A percentile compares a stretch with the other conserved stretches of the same genome.
These are phyloP conservation scores for Lactarius hengduanensis DNA, from an alignment of 768 basidiomycete genomes.

Conservation along the genomic window DNA sequence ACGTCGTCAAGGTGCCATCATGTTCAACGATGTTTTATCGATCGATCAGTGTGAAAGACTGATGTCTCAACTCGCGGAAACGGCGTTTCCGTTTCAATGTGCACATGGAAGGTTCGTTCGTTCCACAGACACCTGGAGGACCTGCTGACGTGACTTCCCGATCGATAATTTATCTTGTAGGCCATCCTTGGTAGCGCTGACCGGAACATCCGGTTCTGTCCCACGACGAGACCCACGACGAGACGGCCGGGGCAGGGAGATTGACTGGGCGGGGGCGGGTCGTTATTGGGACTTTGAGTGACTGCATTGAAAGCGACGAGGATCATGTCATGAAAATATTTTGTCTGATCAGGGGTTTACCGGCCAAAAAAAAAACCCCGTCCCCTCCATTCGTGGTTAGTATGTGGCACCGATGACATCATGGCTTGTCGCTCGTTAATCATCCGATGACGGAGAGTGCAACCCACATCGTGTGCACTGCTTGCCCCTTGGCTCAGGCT, in stretches of 20 bases:
- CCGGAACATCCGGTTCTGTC: constrained; percentile 30
- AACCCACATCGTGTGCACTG: too few relatives aligned
- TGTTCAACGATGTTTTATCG: constrained; percentile 88
- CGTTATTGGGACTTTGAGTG: constrained; percentile 1
- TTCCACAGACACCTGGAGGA: constrained; percentile 6
- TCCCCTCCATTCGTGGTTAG: too few relatives aligned
- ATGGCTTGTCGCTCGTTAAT: too few relatives aligned
- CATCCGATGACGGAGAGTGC: too few relatives aligned
- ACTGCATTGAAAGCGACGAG: not conserved
- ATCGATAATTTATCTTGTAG: constrained; percentile 29
- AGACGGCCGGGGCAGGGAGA: not conserved
- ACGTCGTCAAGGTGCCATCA: constrained; percentile 73
- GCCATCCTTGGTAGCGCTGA: constrained; percentile 56
- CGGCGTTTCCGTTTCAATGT: constrained; percentile 90
- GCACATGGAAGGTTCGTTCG: constrained; percentile 80
- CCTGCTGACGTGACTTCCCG: constrained; percentile 12
- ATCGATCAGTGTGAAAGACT: constrained; percentile 67
- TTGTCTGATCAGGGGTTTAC: too few relatives aligned
- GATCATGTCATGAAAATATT: not conserved
- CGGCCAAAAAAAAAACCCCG: too few relatives aligned
- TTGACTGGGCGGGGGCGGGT: constrained; percentile 22
- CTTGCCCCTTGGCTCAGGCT: too few relatives aligned
- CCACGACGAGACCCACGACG: not conserved
- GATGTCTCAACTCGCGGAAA: constrained; percentile 62
- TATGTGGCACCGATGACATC: too few relatives aligned